Conservation (phyloP, 495 filamentous ascomycete genomes). For the Pyrenopolyporus hunteri region DNA sequence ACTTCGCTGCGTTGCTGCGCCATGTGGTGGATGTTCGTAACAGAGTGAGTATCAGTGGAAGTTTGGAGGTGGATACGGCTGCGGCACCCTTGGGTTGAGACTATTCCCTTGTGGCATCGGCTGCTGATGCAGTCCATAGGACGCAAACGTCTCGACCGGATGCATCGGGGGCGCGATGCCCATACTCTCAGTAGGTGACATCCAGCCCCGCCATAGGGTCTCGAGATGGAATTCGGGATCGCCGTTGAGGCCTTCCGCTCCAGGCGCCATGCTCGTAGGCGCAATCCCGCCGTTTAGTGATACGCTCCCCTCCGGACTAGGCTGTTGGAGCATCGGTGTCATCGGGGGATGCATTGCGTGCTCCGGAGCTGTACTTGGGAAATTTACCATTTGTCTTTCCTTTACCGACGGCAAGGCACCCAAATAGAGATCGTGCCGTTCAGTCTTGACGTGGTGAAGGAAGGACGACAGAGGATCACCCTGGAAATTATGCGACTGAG, state of each 20-base stretch:
- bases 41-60: constrained; percentile 5
- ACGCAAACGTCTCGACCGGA: constrained; percentile 1
- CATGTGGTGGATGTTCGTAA: neutral
- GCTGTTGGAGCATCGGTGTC: constrained; percentile 45
- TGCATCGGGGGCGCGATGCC: constrained; percentile 10
- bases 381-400: constrained; percentile 24
- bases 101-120: constrained; percentile 19
- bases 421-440: constrained; percentile 31
- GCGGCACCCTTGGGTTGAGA: constrained; percentile 16
- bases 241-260: constrained; percentile 44
- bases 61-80: constrained; percentile 19
- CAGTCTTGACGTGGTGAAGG: constrained; percentile 39
- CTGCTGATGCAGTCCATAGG: constrained; percentile 23
- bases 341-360: constrained; percentile 29
- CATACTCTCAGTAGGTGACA: neutral
- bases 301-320: constrained; percentile 54
- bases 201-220: constrained; percentile 55
- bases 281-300: constrained; percentile 53
- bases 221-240: constrained; percentile 63
- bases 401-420: constrained; percentile 23
- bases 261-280: constrained; percentile 30
- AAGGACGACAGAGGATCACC: constrained; percentile 45
- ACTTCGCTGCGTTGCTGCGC: neutral
- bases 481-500: constrained; percentile 34
- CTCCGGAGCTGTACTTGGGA: constrained; percentile 12